phyloP scores from a whole-genome alignment of 345 rosid species.

The Pistacia integerrima region DNA sequence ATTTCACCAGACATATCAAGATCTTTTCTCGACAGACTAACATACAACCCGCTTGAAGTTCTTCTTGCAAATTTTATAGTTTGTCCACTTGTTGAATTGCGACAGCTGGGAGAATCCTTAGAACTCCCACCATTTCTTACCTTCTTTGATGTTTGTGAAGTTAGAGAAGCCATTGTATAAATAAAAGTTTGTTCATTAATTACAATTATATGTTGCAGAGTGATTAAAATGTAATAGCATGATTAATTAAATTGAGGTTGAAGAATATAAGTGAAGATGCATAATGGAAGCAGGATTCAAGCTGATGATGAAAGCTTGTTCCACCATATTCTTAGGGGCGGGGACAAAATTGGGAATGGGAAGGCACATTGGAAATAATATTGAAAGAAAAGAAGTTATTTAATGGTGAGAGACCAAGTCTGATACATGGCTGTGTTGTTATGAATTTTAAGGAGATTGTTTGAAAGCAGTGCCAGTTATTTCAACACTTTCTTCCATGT shows the following conservation, averaged over 20 bases:
- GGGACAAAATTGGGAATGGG: neutral
- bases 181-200: neutral
- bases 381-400: slow-evolving; percentile 7
- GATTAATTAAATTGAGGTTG: neutral
- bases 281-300: neutral
- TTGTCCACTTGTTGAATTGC: slow-evolving; percentile 44
- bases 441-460: slow-evolving; percentile 19
- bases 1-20: slow-evolving; percentile 83
- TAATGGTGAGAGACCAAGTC: slow-evolving; percentile 31
- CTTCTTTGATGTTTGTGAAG: slow-evolving; percentile 62
- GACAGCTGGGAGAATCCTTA: slow-evolving; percentile 19
- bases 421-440: neutral
- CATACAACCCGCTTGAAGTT: slow-evolving; percentile 94
- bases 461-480: no score
- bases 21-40: slow-evolving; percentile 82
- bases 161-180: slow-evolving; percentile 51
- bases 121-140: slow-evolving; percentile 45
- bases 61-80: slow-evolving; percentile 87
- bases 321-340: no score
- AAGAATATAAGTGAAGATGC: neutral
- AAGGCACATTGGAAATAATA: neutral
- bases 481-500: neutral
- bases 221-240: neutral
- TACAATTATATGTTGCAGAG: neutral
- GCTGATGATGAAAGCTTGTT: neutral